Conservation (phyloP, 2,329 filamentous ascomycete species). For the Claviceps capensis region DNA sequence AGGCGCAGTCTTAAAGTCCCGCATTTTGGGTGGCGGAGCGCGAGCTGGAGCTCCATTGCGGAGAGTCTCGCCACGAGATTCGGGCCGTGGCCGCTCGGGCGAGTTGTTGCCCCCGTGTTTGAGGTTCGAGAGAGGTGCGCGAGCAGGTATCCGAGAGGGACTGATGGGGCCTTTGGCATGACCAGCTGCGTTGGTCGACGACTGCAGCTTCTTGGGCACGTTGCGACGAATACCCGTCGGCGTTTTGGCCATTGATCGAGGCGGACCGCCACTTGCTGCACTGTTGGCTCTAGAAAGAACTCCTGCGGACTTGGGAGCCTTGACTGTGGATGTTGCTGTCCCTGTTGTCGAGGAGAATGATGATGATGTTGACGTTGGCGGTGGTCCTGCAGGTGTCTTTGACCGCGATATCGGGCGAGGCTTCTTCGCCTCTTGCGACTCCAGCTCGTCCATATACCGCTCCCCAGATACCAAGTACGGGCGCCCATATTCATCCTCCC, state of each 20-base stretch:
- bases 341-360: not conserved
- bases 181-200: slow-evolving; percentile 2
- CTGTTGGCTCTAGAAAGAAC: slow-evolving; percentile 14
- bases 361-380: slow-evolving; percentile 15
- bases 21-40: slow-evolving; percentile 83
- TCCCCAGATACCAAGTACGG: slow-evolving; percentile 90
- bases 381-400: slow-evolving; percentile 59
- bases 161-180: slow-evolving; percentile 17
- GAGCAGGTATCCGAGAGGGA: slow-evolving; percentile 48
- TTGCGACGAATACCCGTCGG: slow-evolving; percentile 29
- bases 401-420: slow-evolving; percentile 39
- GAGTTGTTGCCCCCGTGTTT: slow-evolving; percentile 59
- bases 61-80: slow-evolving; percentile 30
- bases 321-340: slow-evolving; percentile 9
- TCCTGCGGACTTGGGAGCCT: slow-evolving; percentile 19
- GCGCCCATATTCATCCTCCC: slow-evolving; percentile 88
- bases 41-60: slow-evolving; percentile 43
- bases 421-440: slow-evolving; percentile 44
- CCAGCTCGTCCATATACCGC: slow-evolving; percentile 77
- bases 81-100: slow-evolving; percentile 51
- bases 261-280: slow-evolving; percentile 19
- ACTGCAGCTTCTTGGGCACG: slow-evolving; percentile 15
- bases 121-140: slow-evolving; percentile 55
- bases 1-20: slow-evolving; percentile 49
- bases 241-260: slow-evolving; percentile 37